These are phyloP conservation scores for Pythium vanterpoolii DNA, from an alignment of 352 stramenopile species.

Conservation along the genomic window DNA sequence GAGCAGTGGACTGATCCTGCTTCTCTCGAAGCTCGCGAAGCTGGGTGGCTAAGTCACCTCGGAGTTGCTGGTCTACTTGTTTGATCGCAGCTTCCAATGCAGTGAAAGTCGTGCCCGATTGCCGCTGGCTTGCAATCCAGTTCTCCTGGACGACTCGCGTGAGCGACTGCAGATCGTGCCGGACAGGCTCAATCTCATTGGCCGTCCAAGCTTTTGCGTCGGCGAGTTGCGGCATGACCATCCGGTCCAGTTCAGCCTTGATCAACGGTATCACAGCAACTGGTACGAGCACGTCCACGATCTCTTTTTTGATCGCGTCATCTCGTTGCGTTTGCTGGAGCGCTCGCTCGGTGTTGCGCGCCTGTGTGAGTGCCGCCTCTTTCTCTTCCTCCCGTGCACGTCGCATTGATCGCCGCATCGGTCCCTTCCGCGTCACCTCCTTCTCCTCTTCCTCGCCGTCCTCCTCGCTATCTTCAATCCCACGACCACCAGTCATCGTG, in stretches of 20 bases:
- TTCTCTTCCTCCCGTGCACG: slow-evolving; percentile 12
- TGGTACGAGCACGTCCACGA: slow-evolving; percentile 7
- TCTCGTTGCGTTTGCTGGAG: slow-evolving; percentile 17
- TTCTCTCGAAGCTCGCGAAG: slow-evolving; percentile 13
- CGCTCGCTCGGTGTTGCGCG: slow-evolving; percentile 5
- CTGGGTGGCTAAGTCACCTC: slow-evolving; percentile 6
- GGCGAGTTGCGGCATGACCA: background rate
- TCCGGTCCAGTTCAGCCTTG: slow-evolving; percentile 9
- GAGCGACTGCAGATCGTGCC: slow-evolving; percentile 10
- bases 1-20: slow-evolving; percentile 8
- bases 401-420: background rate
- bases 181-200: background rate
- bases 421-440: background rate
- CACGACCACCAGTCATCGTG: slow-evolving; percentile 5
- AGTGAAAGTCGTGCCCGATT: background rate
- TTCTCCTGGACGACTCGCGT: slow-evolving; percentile 9
- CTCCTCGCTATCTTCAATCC: slow-evolving; percentile 1
- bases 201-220: background rate
- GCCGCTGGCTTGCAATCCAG: slow-evolving; percentile 3
- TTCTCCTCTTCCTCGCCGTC: slow-evolving; percentile 5
- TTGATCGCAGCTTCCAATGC: background rate
- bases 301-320: slow-evolving; percentile 24
- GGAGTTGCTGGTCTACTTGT: slow-evolving; percentile 11
- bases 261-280: slow-evolving; percentile 15
- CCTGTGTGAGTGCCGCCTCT: background rate